Evolutionary conservation across 1,284 basidiomycete genomes (phyloP), one percentile per base, ranked within the genome.

Genomic region (Bjerkandera adusta): DNA sequence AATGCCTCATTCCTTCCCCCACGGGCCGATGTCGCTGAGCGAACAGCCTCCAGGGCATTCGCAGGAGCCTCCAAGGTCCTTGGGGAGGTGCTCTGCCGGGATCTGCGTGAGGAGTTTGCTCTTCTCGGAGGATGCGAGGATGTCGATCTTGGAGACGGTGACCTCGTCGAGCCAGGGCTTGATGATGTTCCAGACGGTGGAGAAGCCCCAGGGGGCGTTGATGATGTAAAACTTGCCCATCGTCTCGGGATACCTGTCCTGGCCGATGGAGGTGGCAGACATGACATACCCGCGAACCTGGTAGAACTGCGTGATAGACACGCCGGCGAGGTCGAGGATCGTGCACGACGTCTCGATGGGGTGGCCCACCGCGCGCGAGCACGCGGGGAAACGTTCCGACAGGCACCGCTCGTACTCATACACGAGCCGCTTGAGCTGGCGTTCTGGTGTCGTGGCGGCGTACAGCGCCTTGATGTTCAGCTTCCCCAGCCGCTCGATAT

Each of bases 191-290:
- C 96, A 99, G 33, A 97, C 87, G 35, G 87, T 82, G 43, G 82
- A 81, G 75, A 98, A 98, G 47, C 86, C 81, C 83, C 88, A 97
- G 2, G 96, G 95, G 0, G 92, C 86, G 63, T 94, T 93, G 76
- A 94, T 88, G 76, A 97, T 94, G 75, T 83, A 97, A 76, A 97
- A 96, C 64, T 89, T 89, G 70, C 94, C 94, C 94, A 97, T 96
- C 54, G 82, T 87, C 68, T 94, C 91, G 13, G 92, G 91, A 71
- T 95, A 97, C 60, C 89, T 78, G 71, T 96, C 82, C 72, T 98
- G 95, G 5, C 92, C 91, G 67, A 98, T 89, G 36, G 72, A 68
- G 3, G 88, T 77, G 0, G 94, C 91, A 30, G 83, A 70, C 54
- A 77, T 79, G 36, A 99, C 88, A 72, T 96, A 97, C 69, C 89